Evolutionary conservation across 768 basidiomycete genomes (phyloP).

Genomic region (Punctularia strigosozonata): DNA sequence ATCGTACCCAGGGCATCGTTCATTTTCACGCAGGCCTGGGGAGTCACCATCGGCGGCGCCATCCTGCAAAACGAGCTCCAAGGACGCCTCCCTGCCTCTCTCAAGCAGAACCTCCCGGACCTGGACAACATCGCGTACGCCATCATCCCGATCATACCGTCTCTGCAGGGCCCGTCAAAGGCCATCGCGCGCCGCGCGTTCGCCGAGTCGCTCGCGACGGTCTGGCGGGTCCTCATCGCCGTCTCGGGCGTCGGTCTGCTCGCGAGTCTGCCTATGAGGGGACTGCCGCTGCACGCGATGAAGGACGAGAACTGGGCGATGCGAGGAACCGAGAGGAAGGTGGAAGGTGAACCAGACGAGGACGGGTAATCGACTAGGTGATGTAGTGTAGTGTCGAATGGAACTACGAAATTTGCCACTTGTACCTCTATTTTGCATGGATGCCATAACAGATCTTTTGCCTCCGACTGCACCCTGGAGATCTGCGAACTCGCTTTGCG

Average conservation of each 20-base stretch:
- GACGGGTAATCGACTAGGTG: too few relatives aligned
- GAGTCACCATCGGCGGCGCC: conserved; percentile 23
- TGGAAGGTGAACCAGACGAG: too few relatives aligned
- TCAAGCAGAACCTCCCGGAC: conserved; percentile 15
- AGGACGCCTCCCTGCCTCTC: too few relatives aligned
- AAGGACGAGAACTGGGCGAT: background rate
- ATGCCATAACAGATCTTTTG: too few relatives aligned
- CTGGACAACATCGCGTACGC: conserved; percentile 18
- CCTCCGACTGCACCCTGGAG: too few relatives aligned
- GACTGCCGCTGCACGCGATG: background rate
- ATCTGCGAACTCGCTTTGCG: too few relatives aligned
- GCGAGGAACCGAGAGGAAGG: too few relatives aligned
- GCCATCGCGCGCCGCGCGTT: conserved; percentile 17
- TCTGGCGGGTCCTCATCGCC: background rate
- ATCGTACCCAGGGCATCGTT: background rate
- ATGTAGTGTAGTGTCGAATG: too few relatives aligned
- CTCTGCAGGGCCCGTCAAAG: conserved; percentile 11
- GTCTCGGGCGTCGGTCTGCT: background rate
- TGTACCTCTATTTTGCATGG: too few relatives aligned
- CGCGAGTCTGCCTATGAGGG: background rate
- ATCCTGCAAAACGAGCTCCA: conserved; percentile 26
- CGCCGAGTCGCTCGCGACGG: conserved; percentile 2
- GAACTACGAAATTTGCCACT: too few relatives aligned
- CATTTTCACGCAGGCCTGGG: conserved; percentile 20
- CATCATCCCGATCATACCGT: conserved; percentile 18